Base-by-base conservation (phyloP, 768 basidiomycete species). In the Fomitopsis serialis region DNA sequence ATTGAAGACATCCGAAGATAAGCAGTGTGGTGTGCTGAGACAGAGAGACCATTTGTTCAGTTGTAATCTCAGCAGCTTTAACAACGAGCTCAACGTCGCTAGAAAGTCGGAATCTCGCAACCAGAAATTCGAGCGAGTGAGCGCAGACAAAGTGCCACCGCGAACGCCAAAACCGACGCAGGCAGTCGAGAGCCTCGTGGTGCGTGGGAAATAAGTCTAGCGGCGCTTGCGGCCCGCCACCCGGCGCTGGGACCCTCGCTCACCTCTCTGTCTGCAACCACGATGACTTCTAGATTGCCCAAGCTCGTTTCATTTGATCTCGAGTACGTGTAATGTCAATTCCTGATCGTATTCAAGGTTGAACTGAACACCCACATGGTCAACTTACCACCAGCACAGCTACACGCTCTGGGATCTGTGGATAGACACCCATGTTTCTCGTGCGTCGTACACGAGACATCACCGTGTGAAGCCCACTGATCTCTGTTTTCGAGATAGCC, bases 381-480 rank as follows among this genome's bases (percentile, higher is more conserved):
- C 23, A 24, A n/a, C 17, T 45, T 32, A 19, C 22, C 35, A 43
- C 32, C 48, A 61, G 54, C 7, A 34, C 56, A 91, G 90, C 63
- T 92, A 88, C 66, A 93, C 92, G 0, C 73, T 93, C 6, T 93
- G 90, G 91, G 80, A 85, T 53, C 73, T 92, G 15, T 92, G 90
- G 91, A 85, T 93, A 49, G 92, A 94, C 66, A 83, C 83, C 17
- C 86, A 92, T 65, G 75, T 89, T 48, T 70, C 76, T 42, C 79
- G 82, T 77, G 44, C 36, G 21, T 27, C 22, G 40, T 40, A 23
- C 3, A 2, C 19, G 17, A 22, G 3, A 36, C 17, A 34, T 32
- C 17, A 34, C 25, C 42, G 5, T 21, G 32, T 36, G 2, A 24
- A n/a, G 32, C 29, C 21, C 17, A 8, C 44, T 11, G n/a, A 35